Base-by-base conservation (phyloP, 495 filamentous ascomycete genomes). In the Hypoxylon perforatum region DNA sequence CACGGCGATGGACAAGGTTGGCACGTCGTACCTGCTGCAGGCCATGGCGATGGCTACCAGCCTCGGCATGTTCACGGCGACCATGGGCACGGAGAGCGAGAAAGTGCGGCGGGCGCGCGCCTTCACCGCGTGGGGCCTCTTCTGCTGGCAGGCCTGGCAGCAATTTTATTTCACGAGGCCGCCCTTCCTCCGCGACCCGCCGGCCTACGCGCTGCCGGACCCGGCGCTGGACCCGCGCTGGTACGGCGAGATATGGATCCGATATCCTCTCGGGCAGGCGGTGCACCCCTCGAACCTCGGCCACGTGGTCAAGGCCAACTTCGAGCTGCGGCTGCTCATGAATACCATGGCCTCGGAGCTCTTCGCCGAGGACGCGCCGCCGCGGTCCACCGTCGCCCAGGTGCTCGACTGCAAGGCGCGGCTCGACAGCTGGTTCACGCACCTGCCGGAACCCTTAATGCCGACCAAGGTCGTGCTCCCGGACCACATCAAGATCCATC, bases 241-340 rank as follows among this genome's bases (percentile, higher is more conserved):
- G 61, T 81, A 78, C 50, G 75, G 77, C n/a, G 77, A 79, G 63
- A 69, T 69, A 8, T 77, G 73, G 73, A 55, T 81, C 15, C 70
- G 51, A 12, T 81, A 78, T 48, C 77, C 78, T 14, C 22, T 63
- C 23, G 64, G 63, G 39, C 61, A 68, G 18, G 56, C 58, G 6
- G 44, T 63, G 8, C 56, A 70, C 15, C 70, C 77, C 0, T 65
- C 61, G 0, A 46, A 72, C 39, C 68, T 77, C 52, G 75, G 72
- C 5, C 46, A 50, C 36, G 28, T 70, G 1, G 67, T 74, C 51
- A 75, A 75, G 54, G 65, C 77, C 8, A 77, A 76, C 51, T 64
- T 73, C 54, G 72, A 79, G 23, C 61, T 79, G 15, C 77, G 75
- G 61, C 28, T 54, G 22, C 66, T 79, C 38, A 66, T 77, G 39